Evolutionary conservation across 345 rosid genomes (phyloP).

Genomic region (Lenwebbia sp.): DNA sequence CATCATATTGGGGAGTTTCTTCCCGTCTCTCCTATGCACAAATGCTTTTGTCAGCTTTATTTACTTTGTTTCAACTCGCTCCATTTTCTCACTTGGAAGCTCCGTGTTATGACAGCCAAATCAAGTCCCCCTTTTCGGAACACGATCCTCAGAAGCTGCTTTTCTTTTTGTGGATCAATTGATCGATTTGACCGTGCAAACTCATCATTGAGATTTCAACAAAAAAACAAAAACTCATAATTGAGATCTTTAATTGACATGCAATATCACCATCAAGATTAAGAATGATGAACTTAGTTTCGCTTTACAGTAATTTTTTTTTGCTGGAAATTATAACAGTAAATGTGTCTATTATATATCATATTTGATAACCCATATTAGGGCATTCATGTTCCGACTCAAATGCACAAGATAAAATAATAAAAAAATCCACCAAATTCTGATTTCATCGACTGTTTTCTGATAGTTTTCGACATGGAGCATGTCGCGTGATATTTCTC

Average conservation of each 20-base stretch:
- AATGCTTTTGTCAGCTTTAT: background rate
- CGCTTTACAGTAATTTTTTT: background rate
- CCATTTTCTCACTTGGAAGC: background rate
- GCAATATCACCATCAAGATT: background rate
- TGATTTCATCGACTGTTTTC: background rate
- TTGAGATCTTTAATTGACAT: background rate
- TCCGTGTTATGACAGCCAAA: background rate
- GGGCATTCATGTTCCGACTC: background rate
- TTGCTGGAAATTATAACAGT: background rate
- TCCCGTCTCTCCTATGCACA: no score
- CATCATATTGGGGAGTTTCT: no score
- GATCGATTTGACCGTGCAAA: background rate
- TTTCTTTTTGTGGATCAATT: background rate
- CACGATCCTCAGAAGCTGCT: background rate
- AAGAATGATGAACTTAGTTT: background rate
- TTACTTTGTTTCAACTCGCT: background rate
- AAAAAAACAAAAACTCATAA: background rate
- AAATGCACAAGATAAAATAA: background rate
- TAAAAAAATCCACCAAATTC: background rate
- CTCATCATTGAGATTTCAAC: background rate
- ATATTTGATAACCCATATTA: background rate
- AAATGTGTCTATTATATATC: background rate
- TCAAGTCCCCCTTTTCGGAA: background rate
- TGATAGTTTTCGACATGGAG: background rate
- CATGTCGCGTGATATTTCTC: background rate